Conservation (phyloP, 495 filamentous ascomycete species). For the Hypoxylon subgilvum region DNA sequence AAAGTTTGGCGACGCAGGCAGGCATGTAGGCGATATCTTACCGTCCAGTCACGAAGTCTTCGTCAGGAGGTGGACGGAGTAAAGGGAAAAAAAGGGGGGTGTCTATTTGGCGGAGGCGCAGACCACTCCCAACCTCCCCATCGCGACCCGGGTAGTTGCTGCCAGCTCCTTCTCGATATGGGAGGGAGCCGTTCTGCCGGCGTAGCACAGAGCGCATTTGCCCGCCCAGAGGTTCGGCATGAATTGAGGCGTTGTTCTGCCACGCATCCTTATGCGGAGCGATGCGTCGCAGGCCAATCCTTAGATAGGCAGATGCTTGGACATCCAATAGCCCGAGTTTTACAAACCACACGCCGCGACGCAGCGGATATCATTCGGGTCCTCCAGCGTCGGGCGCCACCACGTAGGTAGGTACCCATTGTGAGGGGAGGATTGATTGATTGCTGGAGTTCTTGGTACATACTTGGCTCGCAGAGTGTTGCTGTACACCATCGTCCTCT, state of each 20-base stretch:
- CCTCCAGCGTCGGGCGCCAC: slow-evolving; percentile 1
- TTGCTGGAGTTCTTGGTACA: neutral
- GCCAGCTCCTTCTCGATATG: slow-evolving; percentile 16
- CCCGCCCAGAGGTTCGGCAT: slow-evolving; percentile 12
- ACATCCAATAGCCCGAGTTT: no score
- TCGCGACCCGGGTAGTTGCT: slow-evolving; percentile 26
- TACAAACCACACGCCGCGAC: slow-evolving; percentile 15
- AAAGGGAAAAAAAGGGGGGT: neutral
- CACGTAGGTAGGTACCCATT: slow-evolving; percentile 13
- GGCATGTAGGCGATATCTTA: slow-evolving; percentile 11
- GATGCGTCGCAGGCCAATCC: neutral
- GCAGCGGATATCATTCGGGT: slow-evolving; percentile 4
- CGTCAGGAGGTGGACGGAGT: neutral
- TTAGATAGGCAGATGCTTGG: no score
- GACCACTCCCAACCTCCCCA: slow-evolving; percentile 10
- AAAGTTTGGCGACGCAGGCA: slow-evolving; percentile 10
- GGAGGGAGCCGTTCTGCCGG: slow-evolving; percentile 13
- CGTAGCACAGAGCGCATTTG: slow-evolving; percentile 21
- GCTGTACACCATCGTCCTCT: slow-evolving; percentile 3
- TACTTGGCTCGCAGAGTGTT: slow-evolving; percentile 23
- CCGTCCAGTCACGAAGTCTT: slow-evolving; percentile 6
- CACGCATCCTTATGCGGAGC: slow-evolving; percentile 23
- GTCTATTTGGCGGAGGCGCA: neutral
- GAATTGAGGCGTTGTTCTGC: slow-evolving; percentile 16
- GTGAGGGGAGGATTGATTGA: slow-evolving; percentile 6